A percentile compares a stretch with the other conserved stretches of the same genome.
Conservation (phyloP, 495 filamentous ascomycete genomes). For the Tuber melanosporum region DNA sequence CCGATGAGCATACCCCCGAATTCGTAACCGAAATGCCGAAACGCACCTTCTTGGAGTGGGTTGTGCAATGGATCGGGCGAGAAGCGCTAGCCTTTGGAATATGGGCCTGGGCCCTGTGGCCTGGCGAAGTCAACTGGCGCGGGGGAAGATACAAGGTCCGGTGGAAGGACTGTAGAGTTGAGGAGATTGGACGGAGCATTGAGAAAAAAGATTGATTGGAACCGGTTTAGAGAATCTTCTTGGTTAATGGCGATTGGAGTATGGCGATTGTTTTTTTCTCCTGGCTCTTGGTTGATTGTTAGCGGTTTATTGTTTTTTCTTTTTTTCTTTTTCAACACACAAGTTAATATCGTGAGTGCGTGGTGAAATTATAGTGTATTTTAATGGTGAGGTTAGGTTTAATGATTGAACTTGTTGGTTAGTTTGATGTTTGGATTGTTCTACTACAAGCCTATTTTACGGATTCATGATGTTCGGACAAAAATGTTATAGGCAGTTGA, state of each 20-base stretch:
- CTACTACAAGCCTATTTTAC: not conserved
- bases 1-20: conserved; percentile 63
- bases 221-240: not conserved
- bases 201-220: conserved; percentile 26
- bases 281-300: not conserved
- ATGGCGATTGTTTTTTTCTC: not conserved
- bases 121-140: conserved; percentile 80
- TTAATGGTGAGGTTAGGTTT: not conserved
- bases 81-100: conserved; percentile 78
- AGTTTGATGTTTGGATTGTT: no score
- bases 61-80: conserved; percentile 75
- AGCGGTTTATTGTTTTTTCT: not conserved
- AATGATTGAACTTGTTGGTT: not conserved
- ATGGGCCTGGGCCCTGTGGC: conserved; percentile 76
- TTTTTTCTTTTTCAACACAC: not conserved
- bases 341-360: not conserved
- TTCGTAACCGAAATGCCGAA: conserved; percentile 55
- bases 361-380: not conserved
- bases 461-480: not conserved
- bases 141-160: conserved; percentile 75
- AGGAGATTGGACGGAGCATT: conserved; percentile 29
- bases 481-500: not conserved
- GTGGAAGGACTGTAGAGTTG: conserved; percentile 53
- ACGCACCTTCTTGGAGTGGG: conserved; percentile 62
- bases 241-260: not conserved